Conservation (phyloP, 2,329 filamentous ascomycete species). For the Fusarium devonianum region DNA sequence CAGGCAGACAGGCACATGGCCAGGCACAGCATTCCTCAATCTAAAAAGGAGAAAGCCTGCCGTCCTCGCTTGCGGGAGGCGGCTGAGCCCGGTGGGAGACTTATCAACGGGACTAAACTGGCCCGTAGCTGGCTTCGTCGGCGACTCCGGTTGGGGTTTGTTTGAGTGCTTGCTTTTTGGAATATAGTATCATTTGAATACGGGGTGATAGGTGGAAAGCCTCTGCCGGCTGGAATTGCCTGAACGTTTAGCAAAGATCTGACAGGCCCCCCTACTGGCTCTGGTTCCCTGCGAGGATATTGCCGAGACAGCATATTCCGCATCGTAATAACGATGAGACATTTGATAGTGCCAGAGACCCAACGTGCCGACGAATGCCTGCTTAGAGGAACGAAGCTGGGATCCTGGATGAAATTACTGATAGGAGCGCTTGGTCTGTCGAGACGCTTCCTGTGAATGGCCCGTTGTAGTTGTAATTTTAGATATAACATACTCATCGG, state of each 20-base stretch:
- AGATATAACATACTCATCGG: too few relatives aligned
- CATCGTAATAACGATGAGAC: slow-evolving; percentile 1
- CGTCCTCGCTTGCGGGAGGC: slow-evolving; percentile 21
- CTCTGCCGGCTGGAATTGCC: slow-evolving; percentile 22
- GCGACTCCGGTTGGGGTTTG: slow-evolving; percentile 23
- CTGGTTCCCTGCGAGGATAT: slow-evolving; percentile 15
- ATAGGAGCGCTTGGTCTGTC: too few relatives aligned
- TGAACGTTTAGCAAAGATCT: slow-evolving; percentile 8
- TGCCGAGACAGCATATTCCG: slow-evolving; percentile 21
- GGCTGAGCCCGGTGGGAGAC: slow-evolving; percentile 10
- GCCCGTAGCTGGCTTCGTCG: slow-evolving; percentile 8
- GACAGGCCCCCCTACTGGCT: slow-evolving; percentile 6
- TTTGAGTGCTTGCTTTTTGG: slow-evolving; percentile 22
- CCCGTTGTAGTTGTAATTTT: too few relatives aligned
- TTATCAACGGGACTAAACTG: neutral
- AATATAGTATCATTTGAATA: neutral
- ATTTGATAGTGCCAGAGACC: slow-evolving; percentile 4
- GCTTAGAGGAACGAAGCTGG: neutral
- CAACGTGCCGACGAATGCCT: slow-evolving; percentile 4
- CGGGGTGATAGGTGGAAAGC: neutral
- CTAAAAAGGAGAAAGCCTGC: slow-evolving; percentile 11
- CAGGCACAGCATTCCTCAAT: slow-evolving; percentile 22
- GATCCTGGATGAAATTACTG: too few relatives aligned
- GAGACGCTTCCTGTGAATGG: too few relatives aligned
- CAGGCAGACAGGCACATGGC: slow-evolving; percentile 11